A percentile compares a stretch with the other conserved stretches of the same genome.
These are phyloP conservation scores for Allium cepa DNA, from an alignment of 106 monocot species.

Conservation along the genomic window DNA sequence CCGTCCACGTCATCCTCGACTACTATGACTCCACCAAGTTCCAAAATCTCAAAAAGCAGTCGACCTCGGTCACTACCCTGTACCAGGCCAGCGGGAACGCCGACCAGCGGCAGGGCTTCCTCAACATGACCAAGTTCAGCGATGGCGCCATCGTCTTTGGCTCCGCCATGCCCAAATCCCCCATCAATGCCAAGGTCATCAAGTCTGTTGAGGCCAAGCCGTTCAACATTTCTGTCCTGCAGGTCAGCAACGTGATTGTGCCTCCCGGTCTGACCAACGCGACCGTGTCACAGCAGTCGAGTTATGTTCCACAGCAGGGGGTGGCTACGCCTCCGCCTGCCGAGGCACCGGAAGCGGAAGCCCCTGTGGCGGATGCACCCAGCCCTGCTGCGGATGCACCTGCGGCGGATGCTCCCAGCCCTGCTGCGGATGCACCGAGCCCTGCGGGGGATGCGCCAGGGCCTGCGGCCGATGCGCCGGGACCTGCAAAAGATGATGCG, in stretches of 20 bases:
- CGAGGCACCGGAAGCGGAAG: background rate
- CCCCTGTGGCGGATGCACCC: background rate
- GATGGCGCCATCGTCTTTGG: conserved; percentile 18
- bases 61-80: conserved; percentile 33
- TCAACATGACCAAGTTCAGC: conserved; percentile 28
- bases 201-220: conserved; percentile 17
- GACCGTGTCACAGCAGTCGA: background rate
- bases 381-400: background rate
- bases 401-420: background rate
- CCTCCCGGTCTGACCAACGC: conserved; percentile 21
- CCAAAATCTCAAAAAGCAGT: conserved; percentile 6
- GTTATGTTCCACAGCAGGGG: too few species aligned
- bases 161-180: conserved; percentile 28
- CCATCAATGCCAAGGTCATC: conserved; percentile 8
- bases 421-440: background rate
- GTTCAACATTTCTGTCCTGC: conserved; percentile 50
- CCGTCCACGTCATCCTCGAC: conserved; percentile 54
- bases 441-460: background rate
- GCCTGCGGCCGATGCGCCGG: background rate
- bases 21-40: conserved; percentile 46
- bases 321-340: background rate
- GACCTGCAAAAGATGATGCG: background rate
- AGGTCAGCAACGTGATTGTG: conserved; percentile 30
- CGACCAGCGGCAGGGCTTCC: conserved; percentile 23
- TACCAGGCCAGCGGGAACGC: conserved; percentile 44